Conservation (phyloP, 2,329 filamentous ascomycete genomes). For the Aspergillus floridensis region DNA sequence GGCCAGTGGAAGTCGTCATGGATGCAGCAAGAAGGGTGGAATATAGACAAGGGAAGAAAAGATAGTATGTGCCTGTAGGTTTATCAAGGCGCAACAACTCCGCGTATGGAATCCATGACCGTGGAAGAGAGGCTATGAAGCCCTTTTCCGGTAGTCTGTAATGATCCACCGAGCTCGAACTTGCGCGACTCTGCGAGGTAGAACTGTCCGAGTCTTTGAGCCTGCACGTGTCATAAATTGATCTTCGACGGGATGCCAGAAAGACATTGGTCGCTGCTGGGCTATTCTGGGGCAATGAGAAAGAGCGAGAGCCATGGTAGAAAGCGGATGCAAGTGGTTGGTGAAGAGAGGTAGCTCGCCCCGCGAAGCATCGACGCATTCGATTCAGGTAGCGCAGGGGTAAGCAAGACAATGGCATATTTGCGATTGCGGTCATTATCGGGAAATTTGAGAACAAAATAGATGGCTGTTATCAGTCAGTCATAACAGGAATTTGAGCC, state of each 20-base stretch:
- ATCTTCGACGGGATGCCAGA: not conserved
- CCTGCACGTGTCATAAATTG: not conserved
- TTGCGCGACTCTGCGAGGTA: not conserved
- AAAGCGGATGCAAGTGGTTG: not conserved
- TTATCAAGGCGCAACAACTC: conserved; percentile 55
- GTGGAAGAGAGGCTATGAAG: conserved; percentile 46
- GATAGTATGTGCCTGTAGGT: conserved; percentile 51
- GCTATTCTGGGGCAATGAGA: not conserved
- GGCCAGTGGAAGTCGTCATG: conserved; percentile 33
- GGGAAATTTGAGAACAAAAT: not conserved
- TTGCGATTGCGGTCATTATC: not conserved
- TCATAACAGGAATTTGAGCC: not conserved
- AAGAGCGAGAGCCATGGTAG: not conserved
- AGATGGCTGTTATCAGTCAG: not conserved
- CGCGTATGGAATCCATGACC: conserved; percentile 54
- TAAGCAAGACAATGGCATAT: not conserved
- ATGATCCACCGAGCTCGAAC: conserved; percentile 23
- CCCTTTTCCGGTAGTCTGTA: conserved; percentile 49
- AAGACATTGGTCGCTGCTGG: not conserved
- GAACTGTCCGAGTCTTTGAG: not conserved
- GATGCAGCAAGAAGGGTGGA: conserved; percentile 47
- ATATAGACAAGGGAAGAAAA: conserved; percentile 54
- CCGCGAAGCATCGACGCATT: not conserved
- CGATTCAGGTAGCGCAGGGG: not conserved
- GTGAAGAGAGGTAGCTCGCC: not conserved